These are phyloP conservation scores for Fusarium sambucinum DNA, from an alignment of 2,329 filamentous ascomycete species.

Conservation along the genomic window DNA sequence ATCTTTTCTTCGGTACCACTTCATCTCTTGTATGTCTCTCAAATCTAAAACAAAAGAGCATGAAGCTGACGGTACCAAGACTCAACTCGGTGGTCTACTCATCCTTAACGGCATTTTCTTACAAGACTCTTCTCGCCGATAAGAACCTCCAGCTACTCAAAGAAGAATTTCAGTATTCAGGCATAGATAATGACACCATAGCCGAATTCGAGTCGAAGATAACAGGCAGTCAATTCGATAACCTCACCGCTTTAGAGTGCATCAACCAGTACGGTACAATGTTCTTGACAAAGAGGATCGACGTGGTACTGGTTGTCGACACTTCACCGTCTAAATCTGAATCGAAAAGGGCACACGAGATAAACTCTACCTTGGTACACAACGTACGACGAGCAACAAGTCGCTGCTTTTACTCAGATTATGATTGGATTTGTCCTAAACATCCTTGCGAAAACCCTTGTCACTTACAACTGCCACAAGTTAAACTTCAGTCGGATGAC, in stretches of 20 bases:
- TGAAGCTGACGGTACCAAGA: fast-evolving
- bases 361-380: fast-evolving
- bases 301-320: neutral
- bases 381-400: neutral
- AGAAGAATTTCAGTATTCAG: no score
- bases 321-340: neutral
- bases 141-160: fast-evolving
- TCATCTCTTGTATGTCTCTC: neutral
- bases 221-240: neutral
- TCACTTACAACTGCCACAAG: fast-evolving
- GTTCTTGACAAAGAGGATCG: fast-evolving
- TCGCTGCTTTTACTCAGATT: fast-evolving
- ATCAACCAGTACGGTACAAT: neutral
- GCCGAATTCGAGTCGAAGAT: neutral
- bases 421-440: neutral
- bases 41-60: fast-evolving
- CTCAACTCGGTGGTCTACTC: neutral
- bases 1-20: fast-evolving
- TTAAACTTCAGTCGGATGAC: fast-evolving
- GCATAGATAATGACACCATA: fast-evolving
- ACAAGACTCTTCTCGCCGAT: fast-evolving
- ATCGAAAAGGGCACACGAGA: neutral
- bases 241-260: neutral
- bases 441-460: no score
- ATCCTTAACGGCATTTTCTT: neutral